Evolutionary conservation across 2,329 filamentous ascomycete species (phyloP).

Genomic region (Colletotrichum chlorophyti): DNA sequence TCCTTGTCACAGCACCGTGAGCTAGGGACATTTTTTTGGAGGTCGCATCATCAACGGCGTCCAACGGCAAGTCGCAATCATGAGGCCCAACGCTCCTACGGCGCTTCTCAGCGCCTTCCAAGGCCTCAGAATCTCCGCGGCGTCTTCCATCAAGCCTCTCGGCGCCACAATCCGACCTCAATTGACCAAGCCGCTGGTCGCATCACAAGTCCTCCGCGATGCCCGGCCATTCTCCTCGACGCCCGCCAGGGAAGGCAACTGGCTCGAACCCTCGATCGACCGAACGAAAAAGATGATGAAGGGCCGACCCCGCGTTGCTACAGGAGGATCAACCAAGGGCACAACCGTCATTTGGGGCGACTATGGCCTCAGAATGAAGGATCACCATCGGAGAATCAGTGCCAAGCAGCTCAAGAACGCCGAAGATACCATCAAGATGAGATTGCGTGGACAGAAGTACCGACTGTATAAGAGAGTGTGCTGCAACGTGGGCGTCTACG

Average conservation of each 20-base stretch:
- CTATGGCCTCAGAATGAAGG: constrained; percentile 90
- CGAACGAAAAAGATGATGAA: constrained; percentile 91
- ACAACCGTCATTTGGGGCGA: constrained; percentile 97
- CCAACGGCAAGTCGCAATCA: constrained; percentile 41
- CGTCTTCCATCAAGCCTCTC: constrained; percentile 47
- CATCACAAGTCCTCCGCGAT: constrained; percentile 49
- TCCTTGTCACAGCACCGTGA: not conserved
- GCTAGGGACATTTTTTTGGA: constrained; percentile 40
- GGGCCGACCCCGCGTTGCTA: constrained; percentile 85
- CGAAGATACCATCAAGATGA: constrained; percentile 89
- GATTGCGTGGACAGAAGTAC: constrained; percentile 90
- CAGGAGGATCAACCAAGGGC: constrained; percentile 88
- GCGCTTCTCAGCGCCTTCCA: constrained; percentile 58
- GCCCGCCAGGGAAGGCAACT: constrained; percentile 64
- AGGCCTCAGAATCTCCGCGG: constrained; percentile 52
- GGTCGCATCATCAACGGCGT: constrained; percentile 33
- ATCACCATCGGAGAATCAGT: constrained; percentile 91
- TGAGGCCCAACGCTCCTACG: constrained; percentile 53
- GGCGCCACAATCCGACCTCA: constrained; percentile 40
- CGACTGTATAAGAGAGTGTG: constrained; percentile 89
- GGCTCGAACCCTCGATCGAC: constrained; percentile 80
- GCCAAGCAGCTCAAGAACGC: constrained; percentile 87
- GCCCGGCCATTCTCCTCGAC: constrained; percentile 78
- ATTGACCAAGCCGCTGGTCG: constrained; percentile 35
- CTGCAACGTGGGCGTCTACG: constrained; percentile 94